Conservation (phyloP, 192 early-diverging fungal genomes). For the Coemansia sp. region DNA sequence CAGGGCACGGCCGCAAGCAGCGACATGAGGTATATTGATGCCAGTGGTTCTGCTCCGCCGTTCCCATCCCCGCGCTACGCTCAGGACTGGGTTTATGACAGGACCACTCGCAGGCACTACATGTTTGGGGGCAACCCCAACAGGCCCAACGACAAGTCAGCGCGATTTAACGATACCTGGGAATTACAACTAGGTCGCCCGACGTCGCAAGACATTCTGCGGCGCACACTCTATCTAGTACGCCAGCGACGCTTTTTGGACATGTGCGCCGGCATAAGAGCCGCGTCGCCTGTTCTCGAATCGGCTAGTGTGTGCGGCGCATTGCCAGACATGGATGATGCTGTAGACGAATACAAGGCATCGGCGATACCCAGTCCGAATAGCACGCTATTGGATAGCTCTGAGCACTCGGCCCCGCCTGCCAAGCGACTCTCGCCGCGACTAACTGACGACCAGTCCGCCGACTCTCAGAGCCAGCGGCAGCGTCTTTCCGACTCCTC, state of each 20-base stretch:
- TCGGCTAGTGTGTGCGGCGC: not conserved
- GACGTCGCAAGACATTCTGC: constrained; percentile 63
- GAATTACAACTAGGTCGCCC: constrained; percentile 49
- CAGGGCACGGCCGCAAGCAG: not conserved
- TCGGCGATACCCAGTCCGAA: constrained; percentile 53
- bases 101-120: constrained; percentile 66
- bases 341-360: constrained; percentile 21
- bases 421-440: constrained; percentile 12
- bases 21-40: constrained; percentile 1
- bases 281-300: not conserved
- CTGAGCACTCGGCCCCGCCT: constrained; percentile 4
- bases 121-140: constrained; percentile 93
- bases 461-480: constrained; percentile 16
- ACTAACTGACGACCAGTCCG: not conserved
- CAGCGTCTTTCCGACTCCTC: constrained; percentile 1
- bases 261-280: constrained; percentile 57
- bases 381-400: constrained; percentile 9
- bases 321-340: not conserved
- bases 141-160: constrained; percentile 41
- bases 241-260: constrained; percentile 82
- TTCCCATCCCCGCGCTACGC: constrained; percentile 87
- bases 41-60: constrained; percentile 19
- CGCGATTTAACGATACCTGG: constrained; percentile 54
- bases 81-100: constrained; percentile 88
- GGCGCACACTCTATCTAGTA: constrained; percentile 71